A percentile compares a stretch with the other conserved stretches of the same genome.
Conservation (phyloP, 2,329 filamentous ascomycete species). For the Rhexocercosporidium sp. region DNA sequence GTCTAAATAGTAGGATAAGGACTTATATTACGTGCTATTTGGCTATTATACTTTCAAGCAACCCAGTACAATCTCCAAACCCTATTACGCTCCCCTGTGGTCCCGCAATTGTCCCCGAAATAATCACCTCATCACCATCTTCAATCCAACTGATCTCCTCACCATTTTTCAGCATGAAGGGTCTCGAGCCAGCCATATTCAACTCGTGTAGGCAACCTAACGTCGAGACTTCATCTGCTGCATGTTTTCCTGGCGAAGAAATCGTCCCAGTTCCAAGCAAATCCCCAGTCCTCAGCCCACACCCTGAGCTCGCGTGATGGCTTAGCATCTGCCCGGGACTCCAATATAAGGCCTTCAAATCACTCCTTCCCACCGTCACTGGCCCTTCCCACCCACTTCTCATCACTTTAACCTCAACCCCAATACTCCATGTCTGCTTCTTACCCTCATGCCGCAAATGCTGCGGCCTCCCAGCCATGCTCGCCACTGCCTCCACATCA, state of each 20-base stretch:
- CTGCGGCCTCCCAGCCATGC: not conserved
- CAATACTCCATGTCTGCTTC: slow-evolving; percentile 40
- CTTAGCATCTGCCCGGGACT: slow-evolving; percentile 46
- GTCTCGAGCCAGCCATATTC: slow-evolving; percentile 36
- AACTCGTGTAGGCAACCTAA: slow-evolving; percentile 43
- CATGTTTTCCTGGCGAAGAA: slow-evolving; percentile 41
- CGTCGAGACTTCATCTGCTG: slow-evolving; percentile 48
- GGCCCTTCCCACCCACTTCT: slow-evolving; percentile 20
- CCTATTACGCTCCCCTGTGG: slow-evolving; percentile 30
- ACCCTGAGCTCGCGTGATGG: slow-evolving; percentile 46
- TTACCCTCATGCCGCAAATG: not conserved
- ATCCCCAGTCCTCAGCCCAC: slow-evolving; percentile 47
- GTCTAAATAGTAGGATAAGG: too few relatives aligned
- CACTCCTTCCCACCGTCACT: slow-evolving; percentile 37
- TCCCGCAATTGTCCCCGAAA: slow-evolving; percentile 19
- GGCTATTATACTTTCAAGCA: not conserved
- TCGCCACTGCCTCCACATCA: not conserved
- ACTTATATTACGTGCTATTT: too few relatives aligned
- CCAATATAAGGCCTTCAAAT: slow-evolving; percentile 46
- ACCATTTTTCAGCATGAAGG: not conserved
- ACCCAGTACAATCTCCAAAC: slow-evolving; percentile 36
- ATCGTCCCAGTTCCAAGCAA: slow-evolving; percentile 51
- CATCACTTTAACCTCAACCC: slow-evolving; percentile 31
- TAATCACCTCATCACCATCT: slow-evolving; percentile 45
- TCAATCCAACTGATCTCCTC: slow-evolving; percentile 44